Evolutionary conservation across 2,329 filamentous ascomycete genomes (phyloP), one percentile per base, ranked within the genome.

Genomic region (Hypoxylon sp.): DNA sequence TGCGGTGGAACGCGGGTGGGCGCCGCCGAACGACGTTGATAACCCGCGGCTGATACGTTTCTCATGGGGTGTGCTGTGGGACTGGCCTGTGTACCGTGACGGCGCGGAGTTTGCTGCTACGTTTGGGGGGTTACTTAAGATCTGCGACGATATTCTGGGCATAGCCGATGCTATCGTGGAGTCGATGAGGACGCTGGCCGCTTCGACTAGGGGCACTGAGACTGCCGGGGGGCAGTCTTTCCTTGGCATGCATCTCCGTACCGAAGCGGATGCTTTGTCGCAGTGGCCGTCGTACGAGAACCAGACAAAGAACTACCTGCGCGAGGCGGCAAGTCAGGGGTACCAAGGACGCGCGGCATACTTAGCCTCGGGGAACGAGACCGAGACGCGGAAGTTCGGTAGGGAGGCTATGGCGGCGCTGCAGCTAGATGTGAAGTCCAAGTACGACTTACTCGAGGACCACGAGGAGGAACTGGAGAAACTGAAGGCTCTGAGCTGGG

Each of bases 1-100:
- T 4, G 71, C 66, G 3, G 48, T 44, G 6, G 73, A 75, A 22
- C 57, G 71, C n/a, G 68, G 66, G 5, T 68, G 70, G 31, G 42
- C 49, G 11, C 54, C 68, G 13, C 14, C 68, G 8, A 66, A 66
- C 56, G 67, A 55, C 13, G 54, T 62, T 27, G 64, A 71, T 3
- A 77, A 77, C 44, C 81, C 81, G 6, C 77, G 78, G 22, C 68
- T 81, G 4, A 71, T 82, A 22, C 77, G 80, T 11, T 73, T 83
- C 40, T 76, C 76, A 44, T 83, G 81, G 81, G 82, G 81, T 20
- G 81, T 82, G 35, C 78, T 82, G 51, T 83, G 79, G 77, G 82
- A 85, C 66, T 84, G 80, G 79, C 81, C 81, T 2, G 78, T 83
- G 3, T 79, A 78, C 53, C 79, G 80, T n/a, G 84, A 85, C 67